phyloP scores from a whole-genome alignment of 2,329 filamentous ascomycete genomes.

The Beauveria scarabaeidicola region DNA sequence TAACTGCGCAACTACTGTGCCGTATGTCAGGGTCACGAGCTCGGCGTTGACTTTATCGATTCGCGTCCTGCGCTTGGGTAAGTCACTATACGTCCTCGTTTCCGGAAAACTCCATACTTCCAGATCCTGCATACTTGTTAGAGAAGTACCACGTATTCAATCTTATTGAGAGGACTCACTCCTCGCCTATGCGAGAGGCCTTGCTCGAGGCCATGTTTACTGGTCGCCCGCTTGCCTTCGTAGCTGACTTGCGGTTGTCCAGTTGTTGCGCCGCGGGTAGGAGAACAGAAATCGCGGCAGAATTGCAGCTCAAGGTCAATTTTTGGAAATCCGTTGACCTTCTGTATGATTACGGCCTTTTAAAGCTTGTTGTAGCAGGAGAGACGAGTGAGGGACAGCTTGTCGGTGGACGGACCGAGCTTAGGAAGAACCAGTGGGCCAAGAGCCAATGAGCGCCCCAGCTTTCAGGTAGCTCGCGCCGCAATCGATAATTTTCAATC shows the following conservation, averaged over 20 bases:
- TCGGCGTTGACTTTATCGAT: constrained; percentile 98
- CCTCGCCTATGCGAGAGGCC: constrained; percentile 53
- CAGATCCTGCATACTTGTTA: constrained; percentile 59
- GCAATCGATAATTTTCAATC: constrained; percentile 7
- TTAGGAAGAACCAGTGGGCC: constrained; percentile 28
- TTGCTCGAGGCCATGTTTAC: constrained; percentile 50
- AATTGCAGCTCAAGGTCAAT: neutral
- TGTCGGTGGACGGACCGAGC: constrained; percentile 15
- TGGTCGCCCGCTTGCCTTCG: neutral
- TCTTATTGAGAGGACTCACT: constrained; percentile 35
- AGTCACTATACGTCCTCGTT: constrained; percentile 11
- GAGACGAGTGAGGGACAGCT: neutral
- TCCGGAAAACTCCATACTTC: constrained; percentile 57
- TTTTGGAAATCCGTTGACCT: neutral
- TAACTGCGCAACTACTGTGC: constrained; percentile 91
- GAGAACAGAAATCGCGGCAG: neutral
- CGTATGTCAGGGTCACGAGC: constrained; percentile 93
- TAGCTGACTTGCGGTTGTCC: neutral
- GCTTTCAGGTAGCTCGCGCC: constrained; percentile 3
- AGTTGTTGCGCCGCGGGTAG: neutral
- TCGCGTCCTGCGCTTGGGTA: constrained; percentile 58
- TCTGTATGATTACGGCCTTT: neutral
- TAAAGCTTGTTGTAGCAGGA: neutral
- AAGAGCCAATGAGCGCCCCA: constrained; percentile 20
- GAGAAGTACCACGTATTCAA: constrained; percentile 17